Conservation (phyloP, 2,329 filamentous ascomycete species). For the Fusarium fracticaudum region DNA sequence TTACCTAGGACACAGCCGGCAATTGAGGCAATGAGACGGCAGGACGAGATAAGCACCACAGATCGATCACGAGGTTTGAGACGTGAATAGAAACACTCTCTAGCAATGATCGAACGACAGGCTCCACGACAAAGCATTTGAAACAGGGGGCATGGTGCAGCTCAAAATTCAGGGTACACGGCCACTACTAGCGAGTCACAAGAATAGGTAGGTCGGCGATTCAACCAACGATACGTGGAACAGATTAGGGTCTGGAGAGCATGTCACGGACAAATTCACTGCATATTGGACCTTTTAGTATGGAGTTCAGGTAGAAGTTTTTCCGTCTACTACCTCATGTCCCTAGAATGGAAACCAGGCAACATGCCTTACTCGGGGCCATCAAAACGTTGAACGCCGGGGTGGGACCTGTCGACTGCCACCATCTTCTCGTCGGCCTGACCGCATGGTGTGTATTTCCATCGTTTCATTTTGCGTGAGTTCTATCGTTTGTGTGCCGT, state of each 20-base stretch:
- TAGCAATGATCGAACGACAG: neutral
- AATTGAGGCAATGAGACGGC: neutral
- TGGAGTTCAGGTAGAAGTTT: slow-evolving; percentile 22
- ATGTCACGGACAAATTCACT: slow-evolving; percentile 10
- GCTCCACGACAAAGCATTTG: neutral
- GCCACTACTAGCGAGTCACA: neutral
- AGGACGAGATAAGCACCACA: neutral
- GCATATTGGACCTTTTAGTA: neutral
- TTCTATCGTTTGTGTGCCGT: slow-evolving; percentile 37
- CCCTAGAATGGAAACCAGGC: slow-evolving; percentile 25
- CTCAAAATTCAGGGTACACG: neutral
- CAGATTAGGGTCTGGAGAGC: neutral
- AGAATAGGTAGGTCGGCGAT: neutral
- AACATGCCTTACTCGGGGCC: slow-evolving; percentile 33
- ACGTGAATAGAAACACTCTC: neutral
- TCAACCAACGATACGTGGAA: neutral
- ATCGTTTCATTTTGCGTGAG: slow-evolving; percentile 40
- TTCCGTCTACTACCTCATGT: slow-evolving; percentile 23
- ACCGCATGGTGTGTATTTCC: slow-evolving; percentile 38
- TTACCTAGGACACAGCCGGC: neutral
- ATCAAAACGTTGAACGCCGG: slow-evolving; percentile 30
- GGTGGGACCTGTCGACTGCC: slow-evolving; percentile 20
- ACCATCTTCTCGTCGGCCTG: slow-evolving; percentile 32
- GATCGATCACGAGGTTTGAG: neutral
- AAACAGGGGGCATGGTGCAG: neutral